phyloP scores from a whole-genome alignment of 176 grass and related monocot genomes.

The Carex littledalei region DNA sequence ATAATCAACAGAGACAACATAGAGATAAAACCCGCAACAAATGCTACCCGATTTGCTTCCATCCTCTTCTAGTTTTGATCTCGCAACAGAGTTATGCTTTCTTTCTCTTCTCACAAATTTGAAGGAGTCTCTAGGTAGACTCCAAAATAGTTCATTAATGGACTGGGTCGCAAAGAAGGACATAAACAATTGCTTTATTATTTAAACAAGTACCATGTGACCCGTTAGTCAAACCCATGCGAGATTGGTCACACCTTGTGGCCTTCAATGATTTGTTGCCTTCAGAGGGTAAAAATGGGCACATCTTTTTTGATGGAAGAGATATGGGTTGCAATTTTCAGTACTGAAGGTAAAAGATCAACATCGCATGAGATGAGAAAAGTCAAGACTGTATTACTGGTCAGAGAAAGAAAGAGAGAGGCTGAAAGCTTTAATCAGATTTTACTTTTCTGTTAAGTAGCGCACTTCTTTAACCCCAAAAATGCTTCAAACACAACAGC shows the following conservation, averaged over 20 bases:
- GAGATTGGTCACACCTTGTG: background rate
- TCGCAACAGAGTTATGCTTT: background rate
- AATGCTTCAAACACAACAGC: background rate
- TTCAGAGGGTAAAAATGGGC: background rate
- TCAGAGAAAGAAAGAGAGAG: background rate
- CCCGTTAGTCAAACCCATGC: background rate
- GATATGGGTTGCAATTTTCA: background rate
- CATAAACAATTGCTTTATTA: background rate
- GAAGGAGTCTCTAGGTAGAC: background rate
- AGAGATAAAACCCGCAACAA: slow-evolving; percentile 9
- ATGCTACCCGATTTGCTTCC: slow-evolving; percentile 5
- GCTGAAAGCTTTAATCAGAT: background rate
- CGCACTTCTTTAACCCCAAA: background rate
- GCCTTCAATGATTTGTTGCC: background rate
- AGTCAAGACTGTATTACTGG: background rate
- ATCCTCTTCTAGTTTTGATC: slow-evolving; percentile 7
- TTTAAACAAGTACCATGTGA: background rate
- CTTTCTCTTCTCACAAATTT: background rate
- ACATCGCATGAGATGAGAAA: background rate
- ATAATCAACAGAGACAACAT: slow-evolving; percentile 2
- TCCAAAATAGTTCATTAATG: background rate
- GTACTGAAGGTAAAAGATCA: background rate
- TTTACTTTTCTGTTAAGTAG: background rate
- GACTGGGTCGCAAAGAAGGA: background rate
- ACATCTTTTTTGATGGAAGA: background rate